Evolutionary conservation across 306 rosid genomes (phyloP).

Genomic region (Malus orientalis): DNA sequence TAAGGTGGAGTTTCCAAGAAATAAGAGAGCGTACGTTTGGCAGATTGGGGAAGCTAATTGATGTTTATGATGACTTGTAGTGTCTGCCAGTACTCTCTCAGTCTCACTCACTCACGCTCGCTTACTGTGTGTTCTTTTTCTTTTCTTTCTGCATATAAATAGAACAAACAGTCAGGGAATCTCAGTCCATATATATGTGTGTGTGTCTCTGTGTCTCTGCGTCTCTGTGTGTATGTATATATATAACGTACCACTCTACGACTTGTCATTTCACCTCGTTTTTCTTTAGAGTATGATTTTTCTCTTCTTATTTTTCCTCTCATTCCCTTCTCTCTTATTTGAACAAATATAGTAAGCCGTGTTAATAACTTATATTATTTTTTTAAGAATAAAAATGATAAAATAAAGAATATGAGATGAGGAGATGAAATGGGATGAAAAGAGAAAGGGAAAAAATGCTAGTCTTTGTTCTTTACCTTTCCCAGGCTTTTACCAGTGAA

Average conservation of each 20-base stretch:
- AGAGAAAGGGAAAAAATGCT: no score
- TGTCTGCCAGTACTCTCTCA: conserved; percentile 4
- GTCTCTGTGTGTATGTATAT: neutral
- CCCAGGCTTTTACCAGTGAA: no score
- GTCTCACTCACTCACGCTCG: neutral
- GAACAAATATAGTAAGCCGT: rapidly evolving
- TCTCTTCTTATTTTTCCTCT: no score
- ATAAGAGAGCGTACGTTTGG: neutral
- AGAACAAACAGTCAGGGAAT: no score
- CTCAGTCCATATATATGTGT: no score
- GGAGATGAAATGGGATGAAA: no score
- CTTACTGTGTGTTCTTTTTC: neutral
- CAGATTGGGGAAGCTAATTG: neutral
- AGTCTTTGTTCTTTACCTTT: no score
- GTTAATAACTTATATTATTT: no score
- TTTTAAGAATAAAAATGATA: rapidly evolving
- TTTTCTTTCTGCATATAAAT: neutral
- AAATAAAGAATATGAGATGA: no score
- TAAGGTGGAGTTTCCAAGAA: neutral
- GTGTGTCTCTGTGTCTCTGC: no score
- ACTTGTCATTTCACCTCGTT: neutral
- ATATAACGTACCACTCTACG: neutral
- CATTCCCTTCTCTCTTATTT: no score
- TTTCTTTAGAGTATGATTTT: neutral
- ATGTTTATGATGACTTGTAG: conserved; percentile 25